A percentile compares a stretch with the other conserved stretches of the same genome.
These are phyloP conservation scores for Anthracocystis setariae DNA, from an alignment of 1,284 basidiomycete species.

Conservation along the genomic window DNA sequence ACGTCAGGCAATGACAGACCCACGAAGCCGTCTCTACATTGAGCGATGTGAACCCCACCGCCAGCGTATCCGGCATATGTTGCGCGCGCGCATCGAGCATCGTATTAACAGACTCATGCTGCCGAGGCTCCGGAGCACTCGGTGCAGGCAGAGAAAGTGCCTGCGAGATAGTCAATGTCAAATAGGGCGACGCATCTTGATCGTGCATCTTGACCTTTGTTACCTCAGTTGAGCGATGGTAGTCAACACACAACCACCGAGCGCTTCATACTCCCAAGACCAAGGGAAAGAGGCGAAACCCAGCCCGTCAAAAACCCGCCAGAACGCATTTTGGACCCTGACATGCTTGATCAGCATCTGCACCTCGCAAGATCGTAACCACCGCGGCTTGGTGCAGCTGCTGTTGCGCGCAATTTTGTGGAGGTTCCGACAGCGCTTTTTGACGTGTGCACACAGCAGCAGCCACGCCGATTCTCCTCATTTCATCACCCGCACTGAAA, in stretches of 20 bases:
- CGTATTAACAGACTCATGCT: slow-evolving; percentile 64
- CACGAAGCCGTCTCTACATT: slow-evolving; percentile 10
- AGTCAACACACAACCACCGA: background rate
- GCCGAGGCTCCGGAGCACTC: slow-evolving; percentile 60
- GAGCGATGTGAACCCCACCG: slow-evolving; percentile 67
- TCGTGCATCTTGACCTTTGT: slow-evolving; percentile 7
- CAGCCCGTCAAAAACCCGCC: slow-evolving; percentile 9
- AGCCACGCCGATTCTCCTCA: background rate
- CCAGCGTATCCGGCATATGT: slow-evolving; percentile 62
- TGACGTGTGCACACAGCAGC: slow-evolving; percentile 17
- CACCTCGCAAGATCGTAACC: slow-evolving; percentile 18
- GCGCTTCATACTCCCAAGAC: background rate
- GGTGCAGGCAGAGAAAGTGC: slow-evolving; percentile 36
- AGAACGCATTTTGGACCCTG: slow-evolving; percentile 19
- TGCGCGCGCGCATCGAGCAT: slow-evolving; percentile 66
- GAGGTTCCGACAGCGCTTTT: slow-evolving; percentile 10
- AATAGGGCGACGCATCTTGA: slow-evolving; percentile 39
- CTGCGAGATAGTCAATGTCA: slow-evolving; percentile 46
- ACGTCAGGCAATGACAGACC: slow-evolving; percentile 62
- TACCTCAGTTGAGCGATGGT: background rate
- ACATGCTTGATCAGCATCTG: slow-evolving; percentile 35
- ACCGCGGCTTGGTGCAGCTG: background rate
- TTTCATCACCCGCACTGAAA: slow-evolving; percentile 9
- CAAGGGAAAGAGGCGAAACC: slow-evolving; percentile 1
- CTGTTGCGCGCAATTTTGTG: too few species aligned